phyloP scores from a whole-genome alignment of 306 rosid genomes.

The Gastrolobium villosum region DNA sequence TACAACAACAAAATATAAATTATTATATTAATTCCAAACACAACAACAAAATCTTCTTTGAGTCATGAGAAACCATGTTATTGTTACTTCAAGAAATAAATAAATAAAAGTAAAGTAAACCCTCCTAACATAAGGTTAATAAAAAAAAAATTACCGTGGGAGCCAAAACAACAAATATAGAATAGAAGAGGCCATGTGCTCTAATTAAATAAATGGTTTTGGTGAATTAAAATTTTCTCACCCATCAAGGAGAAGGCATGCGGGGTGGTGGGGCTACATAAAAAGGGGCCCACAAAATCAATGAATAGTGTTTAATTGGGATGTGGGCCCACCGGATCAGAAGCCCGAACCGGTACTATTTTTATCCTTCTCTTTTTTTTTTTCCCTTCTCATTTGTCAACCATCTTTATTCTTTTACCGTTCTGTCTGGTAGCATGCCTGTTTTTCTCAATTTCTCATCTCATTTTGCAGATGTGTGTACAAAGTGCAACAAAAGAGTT shows the following conservation, averaged over 20 bases:
- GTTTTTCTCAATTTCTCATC: constrained; percentile 15
- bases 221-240: constrained; percentile 10
- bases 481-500: constrained; percentile 41
- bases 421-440: constrained; percentile 14
- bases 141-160: neutral
- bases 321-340: constrained; percentile 41
- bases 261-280: constrained; percentile 37
- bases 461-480: constrained; percentile 18
- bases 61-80: constrained; percentile 27
- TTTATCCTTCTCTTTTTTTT: neutral
- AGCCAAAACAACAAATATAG: neutral
- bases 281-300: constrained; percentile 51
- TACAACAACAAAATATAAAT: neutral
- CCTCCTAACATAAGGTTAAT: neutral
- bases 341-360: constrained; percentile 37
- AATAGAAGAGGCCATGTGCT: constrained; percentile 26
- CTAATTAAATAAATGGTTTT: neutral
- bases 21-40: neutral
- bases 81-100: neutral
- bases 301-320: neutral
- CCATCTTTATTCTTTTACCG: constrained; percentile 15
- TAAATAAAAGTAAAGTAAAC: neutral
- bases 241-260: constrained; percentile 39
- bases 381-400: constrained; percentile 42
- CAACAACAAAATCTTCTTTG: neutral